A percentile compares a stretch with the other conserved stretches of the same genome.
Evolutionary conservation across 305 asterid genomes (phyloP).

Genomic region (Fraxinus baroniana): DNA sequence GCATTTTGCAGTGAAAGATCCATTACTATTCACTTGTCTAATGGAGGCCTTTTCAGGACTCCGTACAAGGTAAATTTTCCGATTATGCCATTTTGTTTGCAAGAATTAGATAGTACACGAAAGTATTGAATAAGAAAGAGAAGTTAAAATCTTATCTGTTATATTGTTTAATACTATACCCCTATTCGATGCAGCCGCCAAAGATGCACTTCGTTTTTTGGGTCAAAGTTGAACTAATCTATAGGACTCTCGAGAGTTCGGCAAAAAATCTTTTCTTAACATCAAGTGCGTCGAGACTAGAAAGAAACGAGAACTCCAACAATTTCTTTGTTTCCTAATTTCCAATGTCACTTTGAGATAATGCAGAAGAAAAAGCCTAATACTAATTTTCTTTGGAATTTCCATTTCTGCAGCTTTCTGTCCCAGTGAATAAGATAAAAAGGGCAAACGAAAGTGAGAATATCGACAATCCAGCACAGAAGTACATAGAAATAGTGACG

Average conservation of each 20-base stretch:
- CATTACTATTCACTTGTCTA: slow-evolving; percentile 41
- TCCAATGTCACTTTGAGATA: not conserved
- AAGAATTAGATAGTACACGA: not conserved
- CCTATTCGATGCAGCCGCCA: not conserved
- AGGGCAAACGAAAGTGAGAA: slow-evolving; percentile 53
- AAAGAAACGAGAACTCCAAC: not conserved
- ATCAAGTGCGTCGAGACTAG: not conserved
- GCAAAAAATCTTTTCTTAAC: not conserved
- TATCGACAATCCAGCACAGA: slow-evolving; percentile 45
- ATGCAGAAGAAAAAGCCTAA: not conserved
- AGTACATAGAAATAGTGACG: slow-evolving; percentile 60
- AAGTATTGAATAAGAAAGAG: not conserved
- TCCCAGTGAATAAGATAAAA: slow-evolving; percentile 58
- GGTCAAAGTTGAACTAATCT: not conserved
- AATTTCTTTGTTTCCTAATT: not conserved
- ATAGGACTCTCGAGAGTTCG: not conserved
- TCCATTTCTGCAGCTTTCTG: slow-evolving; percentile 41
- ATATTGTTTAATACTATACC: not conserved
- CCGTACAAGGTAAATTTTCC: slow-evolving; percentile 60
- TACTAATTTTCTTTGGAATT: not conserved
- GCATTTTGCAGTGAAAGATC: slow-evolving; percentile 68
- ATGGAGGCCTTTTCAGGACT: slow-evolving; percentile 36
- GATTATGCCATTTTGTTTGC: not conserved
- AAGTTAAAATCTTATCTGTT: not conserved
- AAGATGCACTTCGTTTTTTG: not conserved